Evolutionary conservation across 2,329 filamentous ascomycete genomes (phyloP).

Genomic region (Colletotrichum cordylinicola): DNA sequence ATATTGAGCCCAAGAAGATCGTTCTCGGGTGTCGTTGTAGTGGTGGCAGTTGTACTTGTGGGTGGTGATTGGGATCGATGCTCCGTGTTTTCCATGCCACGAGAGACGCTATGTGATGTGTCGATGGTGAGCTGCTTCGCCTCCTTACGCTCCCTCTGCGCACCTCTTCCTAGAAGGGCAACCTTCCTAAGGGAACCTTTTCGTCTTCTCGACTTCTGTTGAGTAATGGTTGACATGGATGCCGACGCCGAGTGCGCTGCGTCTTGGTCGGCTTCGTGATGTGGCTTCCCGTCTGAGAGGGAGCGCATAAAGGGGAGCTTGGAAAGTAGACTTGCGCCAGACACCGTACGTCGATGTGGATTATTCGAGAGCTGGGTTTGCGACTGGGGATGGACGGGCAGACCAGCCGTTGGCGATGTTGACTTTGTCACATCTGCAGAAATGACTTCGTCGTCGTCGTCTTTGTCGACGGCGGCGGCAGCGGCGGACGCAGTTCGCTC

Average conservation of each 20-base stretch:
- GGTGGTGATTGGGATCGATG: not conserved
- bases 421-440: not conserved
- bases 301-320: constrained; percentile 72
- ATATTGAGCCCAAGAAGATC: constrained; percentile 52
- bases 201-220: constrained; percentile 67
- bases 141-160: constrained; percentile 64
- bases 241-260: constrained; percentile 24
- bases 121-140: constrained; percentile 50
- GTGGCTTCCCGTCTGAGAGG: constrained; percentile 33
- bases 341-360: constrained; percentile 53
- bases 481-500: not conserved
- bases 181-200: constrained; percentile 89
- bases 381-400: not conserved
- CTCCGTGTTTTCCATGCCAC: constrained; percentile 12
- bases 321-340: constrained; percentile 69
- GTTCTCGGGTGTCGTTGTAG: constrained; percentile 18
- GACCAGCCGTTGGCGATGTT: not conserved
- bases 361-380: not conserved
- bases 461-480: not conserved
- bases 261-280: constrained; percentile 38
- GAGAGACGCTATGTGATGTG: constrained; percentile 35
- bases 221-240: constrained; percentile 34
- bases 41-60: not conserved
- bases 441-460: not conserved
- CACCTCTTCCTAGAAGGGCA: constrained; percentile 78